Conservation (phyloP, 352 stramenopile species). For the Sclerospora graminicola region DNA sequence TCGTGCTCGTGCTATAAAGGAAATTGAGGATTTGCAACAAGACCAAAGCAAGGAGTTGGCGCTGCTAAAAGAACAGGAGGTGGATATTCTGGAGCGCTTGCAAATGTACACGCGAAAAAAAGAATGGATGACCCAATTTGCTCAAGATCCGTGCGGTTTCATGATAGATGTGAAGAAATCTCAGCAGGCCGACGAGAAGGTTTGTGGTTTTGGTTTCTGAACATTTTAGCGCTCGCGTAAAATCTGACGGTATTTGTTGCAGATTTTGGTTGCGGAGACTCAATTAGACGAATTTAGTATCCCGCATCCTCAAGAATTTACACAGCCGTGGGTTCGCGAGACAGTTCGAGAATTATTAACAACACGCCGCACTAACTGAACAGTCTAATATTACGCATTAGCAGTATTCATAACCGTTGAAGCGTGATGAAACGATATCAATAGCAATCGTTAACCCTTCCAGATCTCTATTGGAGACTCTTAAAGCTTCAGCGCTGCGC, state of each 20-base stretch:
- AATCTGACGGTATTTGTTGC: not conserved
- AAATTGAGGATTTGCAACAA: conserved; percentile 54
- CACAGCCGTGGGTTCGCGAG: conserved; percentile 59
- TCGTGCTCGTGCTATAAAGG: conserved; percentile 24
- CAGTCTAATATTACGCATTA: not conserved
- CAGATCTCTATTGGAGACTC: too few relatives aligned
- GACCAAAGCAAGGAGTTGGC: conserved; percentile 54
- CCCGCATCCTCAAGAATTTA: conserved; percentile 49
- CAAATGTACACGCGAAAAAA: conserved; percentile 36
- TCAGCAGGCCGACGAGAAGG: conserved; percentile 48
- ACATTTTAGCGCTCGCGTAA: not conserved
- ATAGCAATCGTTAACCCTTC: conserved; percentile 14
- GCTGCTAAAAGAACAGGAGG: conserved; percentile 49
- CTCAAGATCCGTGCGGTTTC: conserved; percentile 52
- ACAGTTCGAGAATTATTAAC: conserved; percentile 21
- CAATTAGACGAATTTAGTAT: conserved; percentile 55
- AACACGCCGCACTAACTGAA: conserved; percentile 13
- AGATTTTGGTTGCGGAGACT: conserved; percentile 42
- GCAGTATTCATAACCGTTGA: conserved; percentile 10
- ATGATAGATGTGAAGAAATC: conserved; percentile 47
- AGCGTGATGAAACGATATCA: conserved; percentile 13
- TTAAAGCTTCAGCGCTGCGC: too few relatives aligned
- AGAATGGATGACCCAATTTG: conserved; percentile 66
- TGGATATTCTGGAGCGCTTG: conserved; percentile 40
- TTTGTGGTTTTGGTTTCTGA: conserved; percentile 11